Evolutionary conservation across 2,329 filamentous ascomycete genomes (phyloP), one percentile per base, ranked within the genome.

Genomic region (Beauveria australis): DNA sequence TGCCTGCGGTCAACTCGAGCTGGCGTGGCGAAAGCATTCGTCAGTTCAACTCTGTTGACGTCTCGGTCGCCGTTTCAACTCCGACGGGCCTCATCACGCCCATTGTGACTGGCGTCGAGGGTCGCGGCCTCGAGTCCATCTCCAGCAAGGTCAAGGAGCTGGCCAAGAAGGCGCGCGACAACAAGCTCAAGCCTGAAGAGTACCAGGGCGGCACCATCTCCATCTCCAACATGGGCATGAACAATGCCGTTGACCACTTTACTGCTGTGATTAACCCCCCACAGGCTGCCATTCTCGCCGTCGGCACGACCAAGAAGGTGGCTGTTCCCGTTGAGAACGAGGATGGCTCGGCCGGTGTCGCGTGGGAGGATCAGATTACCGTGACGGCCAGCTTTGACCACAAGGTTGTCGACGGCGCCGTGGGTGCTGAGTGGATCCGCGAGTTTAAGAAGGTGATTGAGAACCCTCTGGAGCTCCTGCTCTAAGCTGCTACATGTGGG

Each of bases 141-240:
- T 96, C 92, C 59, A 78, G 82, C 70, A 83, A 90, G 75, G 88
- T 99, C 80, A 97, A 97, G 83, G 92, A 96, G 72, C 89, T 99
- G 60, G 92, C 92, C 73, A 96, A 96, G 86, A 91, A 91, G 74
- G 94, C 94, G 64, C 87, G 92, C 64, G 94, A 97, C 69, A 90
- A 91, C 79, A 99, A 97, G 87, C 89, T 99, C 70, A 97, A 97
- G 88, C 94, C 94, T 53, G 93, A 99, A 77, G 92, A 99, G 79
- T 99, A 96, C 86, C 93, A 97, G 83, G 94, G 94, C 61, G 94
- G 94, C 75, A 96, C 91, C 74, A 96, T 99, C 79, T 97, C 93
- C 76, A 97, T 99, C 79, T 96, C 91, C 80, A 99, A 99, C 86
- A 96, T 99, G 94, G 94, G 94, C 77, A 99, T 99, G 94, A 99